Evolutionary conservation across 2,329 filamentous ascomycete species (phyloP).

Genomic region (Xylariaceae sp.): DNA sequence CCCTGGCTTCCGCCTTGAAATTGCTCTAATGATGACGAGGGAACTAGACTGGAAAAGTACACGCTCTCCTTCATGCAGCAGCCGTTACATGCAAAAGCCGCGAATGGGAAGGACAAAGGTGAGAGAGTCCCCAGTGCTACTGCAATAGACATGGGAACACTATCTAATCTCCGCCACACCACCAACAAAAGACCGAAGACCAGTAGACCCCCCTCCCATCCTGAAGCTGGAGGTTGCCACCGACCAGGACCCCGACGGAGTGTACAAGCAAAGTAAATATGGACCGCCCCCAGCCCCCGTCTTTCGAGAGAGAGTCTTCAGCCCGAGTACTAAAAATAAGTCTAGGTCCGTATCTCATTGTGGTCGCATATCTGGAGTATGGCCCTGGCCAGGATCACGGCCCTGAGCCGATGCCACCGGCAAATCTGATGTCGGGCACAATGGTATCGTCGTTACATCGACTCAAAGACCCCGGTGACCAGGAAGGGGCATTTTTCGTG

Average conservation of each 20-base stretch:
- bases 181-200: constrained; percentile 62
- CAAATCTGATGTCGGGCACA: constrained; percentile 61
- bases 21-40: constrained; percentile 5
- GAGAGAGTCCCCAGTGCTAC: constrained; percentile 7
- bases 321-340: constrained; percentile 12
- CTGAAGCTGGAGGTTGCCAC: constrained; percentile 58
- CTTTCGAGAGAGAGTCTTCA: background rate
- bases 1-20: background rate
- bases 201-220: constrained; percentile 82
- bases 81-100: constrained; percentile 29
- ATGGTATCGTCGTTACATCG: constrained; percentile 76
- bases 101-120: constrained; percentile 33
- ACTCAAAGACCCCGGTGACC: constrained; percentile 71
- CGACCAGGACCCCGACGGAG: constrained; percentile 42
- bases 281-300: background rate
- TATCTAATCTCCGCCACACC: constrained; percentile 5
- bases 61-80: constrained; percentile 30
- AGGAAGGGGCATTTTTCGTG: constrained; percentile 82
- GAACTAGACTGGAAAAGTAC: constrained; percentile 25
- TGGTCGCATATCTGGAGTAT: constrained; percentile 32
- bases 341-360: constrained; percentile 32
- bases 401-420: constrained; percentile 35
- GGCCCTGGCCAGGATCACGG: constrained; percentile 39
- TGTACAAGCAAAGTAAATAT: constrained; percentile 54
- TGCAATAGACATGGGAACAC: background rate